phyloP scores from a whole-genome alignment of 2,329 filamentous ascomycete genomes.

The Fusarium nematophilum region DNA sequence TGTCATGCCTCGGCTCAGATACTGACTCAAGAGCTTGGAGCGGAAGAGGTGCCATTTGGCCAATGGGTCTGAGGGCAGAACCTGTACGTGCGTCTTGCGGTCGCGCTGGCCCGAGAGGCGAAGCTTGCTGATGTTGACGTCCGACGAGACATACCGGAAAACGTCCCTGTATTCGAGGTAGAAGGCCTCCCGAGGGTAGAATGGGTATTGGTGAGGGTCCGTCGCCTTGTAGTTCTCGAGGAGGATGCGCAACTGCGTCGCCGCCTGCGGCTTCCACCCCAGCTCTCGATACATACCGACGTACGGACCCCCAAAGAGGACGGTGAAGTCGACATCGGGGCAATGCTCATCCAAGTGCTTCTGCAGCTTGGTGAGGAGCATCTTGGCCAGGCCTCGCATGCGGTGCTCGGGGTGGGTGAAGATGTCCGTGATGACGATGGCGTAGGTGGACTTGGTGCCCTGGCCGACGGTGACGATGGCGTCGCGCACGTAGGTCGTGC shows the following conservation, averaged over 20 bases:
- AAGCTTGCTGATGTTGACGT: slow-evolving; percentile 42
- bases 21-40: slow-evolving; percentile 42
- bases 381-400: slow-evolving; percentile 49
- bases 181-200: not conserved
- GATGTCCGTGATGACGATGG: slow-evolving; percentile 50
- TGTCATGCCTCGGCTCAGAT: slow-evolving; percentile 27
- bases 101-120: slow-evolving; percentile 36
- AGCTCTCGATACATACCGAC: slow-evolving; percentile 48
- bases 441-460: slow-evolving; percentile 40
- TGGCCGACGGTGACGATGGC: slow-evolving; percentile 28
- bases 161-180: not conserved
- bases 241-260: slow-evolving; percentile 48
- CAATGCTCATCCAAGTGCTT: slow-evolving; percentile 46
- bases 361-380: slow-evolving; percentile 48
- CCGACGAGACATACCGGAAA: slow-evolving; percentile 36
- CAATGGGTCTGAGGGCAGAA: slow-evolving; percentile 46
- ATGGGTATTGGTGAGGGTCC: not conserved
- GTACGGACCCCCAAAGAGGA: slow-evolving; percentile 50
- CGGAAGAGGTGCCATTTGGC: slow-evolving; percentile 49
- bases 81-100: slow-evolving; percentile 47
- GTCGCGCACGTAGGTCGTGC: slow-evolving; percentile 44
- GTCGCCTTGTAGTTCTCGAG: slow-evolving; percentile 37
- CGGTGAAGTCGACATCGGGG: slow-evolving; percentile 47
- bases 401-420: slow-evolving; percentile 51
- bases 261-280: slow-evolving; percentile 50